These are phyloP conservation scores for Eucalyptus marginata DNA, from an alignment of 345 rosid genomes.

Conservation along the genomic window DNA sequence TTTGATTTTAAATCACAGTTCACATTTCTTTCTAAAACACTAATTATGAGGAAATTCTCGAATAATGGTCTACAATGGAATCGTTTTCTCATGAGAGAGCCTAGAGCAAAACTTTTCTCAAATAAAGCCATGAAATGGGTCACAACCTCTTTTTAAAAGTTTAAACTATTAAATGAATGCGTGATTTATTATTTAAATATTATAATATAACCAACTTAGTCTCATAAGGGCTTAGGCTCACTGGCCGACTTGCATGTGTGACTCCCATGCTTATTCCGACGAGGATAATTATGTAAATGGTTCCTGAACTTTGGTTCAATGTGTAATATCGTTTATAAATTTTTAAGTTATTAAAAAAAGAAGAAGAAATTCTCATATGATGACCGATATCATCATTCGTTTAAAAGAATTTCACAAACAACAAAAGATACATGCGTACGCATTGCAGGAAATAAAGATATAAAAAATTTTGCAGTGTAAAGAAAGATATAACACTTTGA, in stretches of 20 bases:
- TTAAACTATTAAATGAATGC: too few relatives aligned
- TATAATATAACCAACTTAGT: background rate
- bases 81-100: background rate
- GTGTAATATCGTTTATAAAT: fast-evolving
- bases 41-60: fast-evolving
- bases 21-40: background rate
- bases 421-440: background rate
- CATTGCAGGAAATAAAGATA: background rate
- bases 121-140: background rate
- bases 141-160: background rate
- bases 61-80: background rate
- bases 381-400: fast-evolving
- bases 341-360: too few relatives aligned
- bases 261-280: background rate
- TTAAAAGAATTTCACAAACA: background rate
- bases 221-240: background rate
- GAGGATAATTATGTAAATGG: background rate
- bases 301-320: fast-evolving
- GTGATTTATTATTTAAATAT: too few relatives aligned
- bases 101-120: background rate
- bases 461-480: background rate
- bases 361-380: too few relatives aligned
- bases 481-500: background rate
- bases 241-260: fast-evolving
- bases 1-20: background rate